These are phyloP conservation scores for Abortiporus biennis DNA, from an alignment of 1,284 basidiomycete species.

Conservation along the genomic window DNA sequence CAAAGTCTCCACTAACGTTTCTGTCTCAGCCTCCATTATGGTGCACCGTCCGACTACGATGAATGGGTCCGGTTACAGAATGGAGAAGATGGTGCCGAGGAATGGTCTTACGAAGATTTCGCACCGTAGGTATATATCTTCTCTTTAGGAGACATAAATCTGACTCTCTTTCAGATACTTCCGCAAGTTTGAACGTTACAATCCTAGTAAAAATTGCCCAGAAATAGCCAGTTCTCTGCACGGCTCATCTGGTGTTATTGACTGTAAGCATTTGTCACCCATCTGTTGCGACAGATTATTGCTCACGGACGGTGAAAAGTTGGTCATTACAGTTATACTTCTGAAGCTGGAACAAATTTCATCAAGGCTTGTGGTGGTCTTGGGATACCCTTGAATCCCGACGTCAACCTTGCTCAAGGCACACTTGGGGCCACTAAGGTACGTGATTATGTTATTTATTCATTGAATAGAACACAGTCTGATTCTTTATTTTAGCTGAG, in stretches of 20 bases:
- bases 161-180: conserved; percentile 41
- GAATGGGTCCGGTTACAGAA: conserved; percentile 51
- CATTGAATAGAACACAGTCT: neutral
- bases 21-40: conserved; percentile 52
- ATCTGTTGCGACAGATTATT: neutral
- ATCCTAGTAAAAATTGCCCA: conserved; percentile 39
- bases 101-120: conserved; percentile 59
- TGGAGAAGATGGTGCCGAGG: conserved; percentile 41
- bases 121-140: conserved; percentile 27
- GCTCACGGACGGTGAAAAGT: conserved; percentile 15
- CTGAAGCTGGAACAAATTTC: conserved; percentile 40
- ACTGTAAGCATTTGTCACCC: conserved; percentile 18
- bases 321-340: conserved; percentile 28
- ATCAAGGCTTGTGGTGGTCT: conserved; percentile 38
- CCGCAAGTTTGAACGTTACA: conserved; percentile 52
- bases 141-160: neutral
- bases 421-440: conserved; percentile 49
- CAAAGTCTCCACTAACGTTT: too few species aligned
- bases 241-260: conserved; percentile 45
- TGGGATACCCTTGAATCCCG: conserved; percentile 42
- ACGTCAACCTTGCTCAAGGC: conserved; percentile 45
- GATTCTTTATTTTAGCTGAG: conserved; percentile 8
- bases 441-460: conserved; percentile 14
- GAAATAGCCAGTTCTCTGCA: conserved; percentile 37
- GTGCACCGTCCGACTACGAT: conserved; percentile 64